Base-by-base conservation (phyloP, 2,329 filamentous ascomycete species). In the Apiospora koreana region DNA sequence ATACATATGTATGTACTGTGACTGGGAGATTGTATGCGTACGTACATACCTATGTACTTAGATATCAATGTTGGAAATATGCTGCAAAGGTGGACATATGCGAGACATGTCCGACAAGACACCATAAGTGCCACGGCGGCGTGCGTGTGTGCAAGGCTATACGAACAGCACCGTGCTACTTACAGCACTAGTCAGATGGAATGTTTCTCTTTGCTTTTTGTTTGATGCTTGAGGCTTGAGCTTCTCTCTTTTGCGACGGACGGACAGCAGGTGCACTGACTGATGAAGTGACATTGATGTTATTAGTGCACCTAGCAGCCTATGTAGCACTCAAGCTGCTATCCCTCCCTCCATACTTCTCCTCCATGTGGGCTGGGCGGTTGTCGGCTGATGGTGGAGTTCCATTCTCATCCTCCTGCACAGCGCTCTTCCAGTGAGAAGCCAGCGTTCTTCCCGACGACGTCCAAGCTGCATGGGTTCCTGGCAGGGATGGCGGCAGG, bases 121-220 rank as follows among this genome's bases (percentile, higher is more conserved):
- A 31, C 18, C 50, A 31, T 21, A 7, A 58, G 50, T 21, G 48
- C 48, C 48, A 54, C 48, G 41, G 41, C 45, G 50, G 50, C 50
- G 50, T 58, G 50, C 28, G 21, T 31, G 50, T 28, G 16, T 28
- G 25, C 28, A 31, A 12, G n/a, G 4, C 12, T 16, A 54, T 28
- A 54, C 48, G 48, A 54, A 54, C 48, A n/a, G n/a, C n/a, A n/a
- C n/a, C n/a, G n/a, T n/a, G n/a, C n/a, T n/a, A n/a, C n/a, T n/a
- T n/a, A n/a, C n/a, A n/a, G n/a, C n/a, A n/a, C 50, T 28, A 31
- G 48, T 58, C 18, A 18, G 35, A 41, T 41, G 38, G 7, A 2
- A 23, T 62, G 54, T 62, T 62, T 62, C 54, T 62, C 54, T 62
- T 62, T 62, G 28, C 54, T 62, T 62, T 62, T 62, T 62, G 54